Evolutionary conservation across 108 stramenopile genomes (phyloP).

Genomic region (Cyclotella distinguenda): DNA sequence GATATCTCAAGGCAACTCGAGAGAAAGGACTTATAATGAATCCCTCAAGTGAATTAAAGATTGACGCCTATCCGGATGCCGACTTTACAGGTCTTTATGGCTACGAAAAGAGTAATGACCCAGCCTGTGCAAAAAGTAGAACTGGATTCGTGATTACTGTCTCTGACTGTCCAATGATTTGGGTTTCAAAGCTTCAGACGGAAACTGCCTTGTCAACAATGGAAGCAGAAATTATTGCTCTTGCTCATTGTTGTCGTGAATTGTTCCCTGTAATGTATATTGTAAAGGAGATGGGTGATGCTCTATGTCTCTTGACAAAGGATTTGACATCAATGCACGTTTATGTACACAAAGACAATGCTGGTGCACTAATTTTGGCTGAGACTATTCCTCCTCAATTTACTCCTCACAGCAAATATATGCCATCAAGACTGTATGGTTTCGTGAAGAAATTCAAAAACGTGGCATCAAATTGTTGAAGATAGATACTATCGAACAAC

Average conservation of each 20-base stretch:
- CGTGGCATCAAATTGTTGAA: neutral
- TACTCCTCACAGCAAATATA: constrained; percentile 13
- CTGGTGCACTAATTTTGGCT: constrained; percentile 12
- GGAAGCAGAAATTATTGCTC: constrained; percentile 56
- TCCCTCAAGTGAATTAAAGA: neutral
- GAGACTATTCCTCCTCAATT: constrained; percentile 10
- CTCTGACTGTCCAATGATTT: constrained; percentile 27
- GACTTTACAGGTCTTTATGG: constrained; percentile 44
- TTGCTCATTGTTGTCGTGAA: constrained; percentile 21
- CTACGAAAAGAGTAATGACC: constrained; percentile 20
- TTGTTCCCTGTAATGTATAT: constrained; percentile 9
- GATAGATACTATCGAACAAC: constrained; percentile 6
- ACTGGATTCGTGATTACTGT: constrained; percentile 45
- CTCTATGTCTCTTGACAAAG: neutral
- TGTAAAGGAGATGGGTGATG: neutral
- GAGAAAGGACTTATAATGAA: constrained; percentile 34
- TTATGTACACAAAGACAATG: constrained; percentile 18
- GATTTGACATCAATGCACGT: constrained; percentile 7
- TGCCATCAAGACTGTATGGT: neutral
- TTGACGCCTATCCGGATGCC: constrained; percentile 50
- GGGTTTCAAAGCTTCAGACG: constrained; percentile 46
- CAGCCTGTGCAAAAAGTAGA: constrained; percentile 29
- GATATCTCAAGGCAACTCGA: constrained; percentile 38
- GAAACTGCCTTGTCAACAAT: constrained; percentile 49
- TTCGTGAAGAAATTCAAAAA: neutral